A percentile compares a stretch with the other conserved stretches of the same genome.
Evolutionary conservation across 2,329 filamentous ascomycete genomes (phyloP).

Genomic region (Chrysosporium keratinophilum): DNA sequence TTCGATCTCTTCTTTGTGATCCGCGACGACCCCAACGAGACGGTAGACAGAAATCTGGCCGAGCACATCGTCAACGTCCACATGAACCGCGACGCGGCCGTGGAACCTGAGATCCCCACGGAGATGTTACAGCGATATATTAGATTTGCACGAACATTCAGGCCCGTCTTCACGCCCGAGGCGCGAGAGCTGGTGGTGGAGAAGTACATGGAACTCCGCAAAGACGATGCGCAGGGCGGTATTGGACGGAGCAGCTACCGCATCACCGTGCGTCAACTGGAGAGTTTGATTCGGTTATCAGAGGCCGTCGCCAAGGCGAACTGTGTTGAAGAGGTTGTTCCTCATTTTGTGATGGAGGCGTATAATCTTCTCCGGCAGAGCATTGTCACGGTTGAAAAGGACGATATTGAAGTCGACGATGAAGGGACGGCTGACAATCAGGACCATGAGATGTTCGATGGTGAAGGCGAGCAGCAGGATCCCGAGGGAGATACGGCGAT

Average conservation of each 20-base stretch:
- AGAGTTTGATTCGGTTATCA: slow-evolving; percentile 87
- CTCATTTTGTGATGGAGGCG: slow-evolving; percentile 80
- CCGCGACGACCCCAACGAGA: slow-evolving; percentile 90
- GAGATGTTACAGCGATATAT: slow-evolving; percentile 96
- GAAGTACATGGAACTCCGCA: slow-evolving; percentile 89
- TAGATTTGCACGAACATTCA: slow-evolving; percentile 88
- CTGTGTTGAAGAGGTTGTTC: slow-evolving; percentile 80
- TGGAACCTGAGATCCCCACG: slow-evolving; percentile 87
- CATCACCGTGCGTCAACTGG: slow-evolving; percentile 91
- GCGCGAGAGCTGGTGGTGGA: slow-evolving; percentile 76
- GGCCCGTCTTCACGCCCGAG: slow-evolving; percentile 80
- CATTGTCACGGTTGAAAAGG: slow-evolving; percentile 96
- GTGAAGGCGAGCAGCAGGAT: slow-evolving; percentile 34
- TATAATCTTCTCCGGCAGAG: slow-evolving; percentile 84
- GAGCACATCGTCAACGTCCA: slow-evolving; percentile 93
- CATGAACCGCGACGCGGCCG: slow-evolving; percentile 80
- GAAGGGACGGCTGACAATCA: slow-evolving; percentile 48
- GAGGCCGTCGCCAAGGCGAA: slow-evolving; percentile 99
- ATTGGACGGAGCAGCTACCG: slow-evolving; percentile 92
- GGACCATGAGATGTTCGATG: slow-evolving; percentile 43
- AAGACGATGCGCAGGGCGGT: slow-evolving; percentile 87
- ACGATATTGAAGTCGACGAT: slow-evolving; percentile 89
- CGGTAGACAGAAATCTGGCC: slow-evolving; percentile 78
- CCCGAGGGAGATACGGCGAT: slow-evolving; percentile 44
- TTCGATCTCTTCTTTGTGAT: slow-evolving; percentile 99